Evolutionary conservation across 768 basidiomycete genomes (phyloP), one percentile per base, ranked within the genome.

Genomic region (Pleurotus pulmonarius): DNA sequence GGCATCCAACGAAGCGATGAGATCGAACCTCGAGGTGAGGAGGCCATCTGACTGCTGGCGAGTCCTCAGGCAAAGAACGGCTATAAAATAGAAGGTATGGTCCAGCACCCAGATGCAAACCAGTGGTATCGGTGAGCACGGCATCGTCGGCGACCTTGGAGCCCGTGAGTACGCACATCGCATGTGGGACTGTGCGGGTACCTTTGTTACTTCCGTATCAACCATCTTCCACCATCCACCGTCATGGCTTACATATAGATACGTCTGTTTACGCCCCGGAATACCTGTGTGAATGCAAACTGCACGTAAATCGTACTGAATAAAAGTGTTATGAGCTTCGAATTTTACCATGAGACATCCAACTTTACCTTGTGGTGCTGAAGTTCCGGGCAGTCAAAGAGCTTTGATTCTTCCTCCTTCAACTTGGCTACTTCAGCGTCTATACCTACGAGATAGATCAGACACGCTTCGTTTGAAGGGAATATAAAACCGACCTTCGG

Each of bases 151-250:
- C 65, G 1, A 89, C 89, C 90, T 92, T 53, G 7, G 51, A 39
- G 18, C 34, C 37, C n/a, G 51, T 53, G 38, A 55, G 47, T 3
- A 34, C 29, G 29, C 11, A 15, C 29, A 43, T 3, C 2, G 5
- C 40, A 38, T 16, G 13, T 11, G 38, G 45, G 44, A 48, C 41
- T 37, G 15, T 52, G 24, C 26, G 18, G 12, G 34, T 58, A 84
- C 90, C 78, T 88, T 82, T 1, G 81, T 83, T 2, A 91, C 86
- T 9, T 73, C 70, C 56, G 81, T 80, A 62, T 92, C 92, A 6
- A 87, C 76, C 2, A 84, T 87, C 70, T 89, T 92, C 88, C 89
- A 93, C 91, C 91, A 94, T 3, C 67, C 70, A 4, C 79, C 85
- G 25, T 66, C 68, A 56, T 85, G 80, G 57, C 85, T 81, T 11